Percentiles rank a stretch among this genome's conserved stretches.
phyloP scores from a whole-genome alignment of 2,329 filamentous ascomycete genomes.

The Pseudogymnoascus sp. region DNA sequence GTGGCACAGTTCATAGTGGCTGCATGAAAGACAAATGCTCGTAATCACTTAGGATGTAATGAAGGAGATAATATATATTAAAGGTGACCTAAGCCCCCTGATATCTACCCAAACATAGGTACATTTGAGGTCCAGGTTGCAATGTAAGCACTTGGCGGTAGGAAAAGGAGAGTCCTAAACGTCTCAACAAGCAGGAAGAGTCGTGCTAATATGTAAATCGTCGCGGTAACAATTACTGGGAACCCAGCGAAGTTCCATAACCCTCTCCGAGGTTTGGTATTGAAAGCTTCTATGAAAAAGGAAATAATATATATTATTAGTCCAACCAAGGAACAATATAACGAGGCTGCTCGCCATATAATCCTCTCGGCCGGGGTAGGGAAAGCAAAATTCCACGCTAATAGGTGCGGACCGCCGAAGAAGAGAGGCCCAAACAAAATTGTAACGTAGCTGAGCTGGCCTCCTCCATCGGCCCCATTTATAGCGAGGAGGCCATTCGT shows the following conservation, averaged over 20 bases:
- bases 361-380: conserved; percentile 10
- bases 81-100: not conserved
- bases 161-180: not conserved
- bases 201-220: not conserved
- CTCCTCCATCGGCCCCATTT: too few species aligned
- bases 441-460: too few species aligned
- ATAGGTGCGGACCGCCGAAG: conserved; percentile 12
- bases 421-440: too few species aligned
- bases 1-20: not conserved
- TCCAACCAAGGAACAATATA: not conserved
- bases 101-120: too few species aligned
- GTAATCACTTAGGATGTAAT: not conserved
- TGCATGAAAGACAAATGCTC: not conserved
- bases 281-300: too few species aligned
- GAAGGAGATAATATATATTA: not conserved
- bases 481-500: too few species aligned
- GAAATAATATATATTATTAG: not conserved
- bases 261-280: too few species aligned
- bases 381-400: conserved; percentile 16
- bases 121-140: not conserved
- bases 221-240: too few species aligned
- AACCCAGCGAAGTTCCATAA: too few species aligned
- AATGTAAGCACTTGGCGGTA: not conserved
- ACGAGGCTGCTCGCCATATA: not conserved
- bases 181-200: not conserved